These are phyloP conservation scores for Ganoderma sinense DNA, from an alignment of 1,284 basidiomycete genomes.

Conservation along the genomic window DNA sequence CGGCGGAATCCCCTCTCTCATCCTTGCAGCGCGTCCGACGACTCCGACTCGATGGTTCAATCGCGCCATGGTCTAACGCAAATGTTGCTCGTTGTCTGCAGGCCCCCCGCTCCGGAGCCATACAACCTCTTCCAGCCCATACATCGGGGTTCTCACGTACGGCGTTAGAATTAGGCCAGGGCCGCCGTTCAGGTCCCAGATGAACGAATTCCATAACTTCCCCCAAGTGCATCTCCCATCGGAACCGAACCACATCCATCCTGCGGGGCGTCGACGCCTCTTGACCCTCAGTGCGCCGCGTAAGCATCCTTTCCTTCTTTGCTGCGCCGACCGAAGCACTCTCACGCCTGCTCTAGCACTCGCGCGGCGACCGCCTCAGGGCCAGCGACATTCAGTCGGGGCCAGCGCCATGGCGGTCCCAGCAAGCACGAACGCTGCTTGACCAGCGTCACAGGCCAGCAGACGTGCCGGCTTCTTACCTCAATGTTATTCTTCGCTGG, in stretches of 20 bases:
- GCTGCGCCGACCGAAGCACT: conserved; percentile 7
- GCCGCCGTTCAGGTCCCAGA: conserved; percentile 19
- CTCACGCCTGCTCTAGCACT: conserved; percentile 21
- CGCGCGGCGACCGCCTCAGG: conserved; percentile 30
- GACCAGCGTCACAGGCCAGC: not conserved
- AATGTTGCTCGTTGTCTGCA: not conserved
- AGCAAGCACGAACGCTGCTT: conserved; percentile 2
- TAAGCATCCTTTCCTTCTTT: conserved; percentile 1
- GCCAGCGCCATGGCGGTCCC: conserved; percentile 7
- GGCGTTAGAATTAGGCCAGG: conserved; percentile 12
- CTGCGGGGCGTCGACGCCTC: not conserved
- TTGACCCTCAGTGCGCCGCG: conserved; percentile 18
- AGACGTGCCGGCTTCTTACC: not conserved
- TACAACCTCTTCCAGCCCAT: not conserved
- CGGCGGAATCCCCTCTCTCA: not conserved
- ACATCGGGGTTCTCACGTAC: conserved; percentile 12
- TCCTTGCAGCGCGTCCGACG: not conserved
- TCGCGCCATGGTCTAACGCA: not conserved
- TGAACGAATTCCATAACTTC: conserved; percentile 13
- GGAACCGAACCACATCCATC: conserved; percentile 24
- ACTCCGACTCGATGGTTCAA: not conserved
- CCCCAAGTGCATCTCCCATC: conserved; percentile 4
- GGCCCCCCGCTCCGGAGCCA: not conserved
- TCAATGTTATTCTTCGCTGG: not conserved
- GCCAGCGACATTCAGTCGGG: conserved; percentile 14